These are phyloP conservation scores for Nicotiana rustica DNA, from an alignment of 305 asterid species.

Conservation along the genomic window DNA sequence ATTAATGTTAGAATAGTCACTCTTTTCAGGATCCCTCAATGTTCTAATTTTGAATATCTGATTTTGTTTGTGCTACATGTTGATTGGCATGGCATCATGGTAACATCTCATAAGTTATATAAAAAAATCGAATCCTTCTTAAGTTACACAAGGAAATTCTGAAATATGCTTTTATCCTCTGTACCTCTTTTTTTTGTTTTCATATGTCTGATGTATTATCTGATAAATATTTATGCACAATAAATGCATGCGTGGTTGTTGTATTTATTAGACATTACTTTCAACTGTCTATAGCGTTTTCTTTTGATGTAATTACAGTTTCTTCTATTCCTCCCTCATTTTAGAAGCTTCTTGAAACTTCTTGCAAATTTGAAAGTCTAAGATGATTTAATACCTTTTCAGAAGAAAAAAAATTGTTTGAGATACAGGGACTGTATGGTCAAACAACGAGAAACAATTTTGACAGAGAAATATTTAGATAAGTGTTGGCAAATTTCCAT, in stretches of 20 bases:
- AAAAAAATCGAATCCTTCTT: background rate
- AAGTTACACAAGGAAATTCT: background rate
- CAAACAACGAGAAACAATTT: background rate
- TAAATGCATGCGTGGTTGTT: background rate
- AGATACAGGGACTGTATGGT: background rate
- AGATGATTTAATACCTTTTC: background rate
- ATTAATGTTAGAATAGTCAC: background rate
- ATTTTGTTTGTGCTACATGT: background rate
- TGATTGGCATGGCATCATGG: background rate
- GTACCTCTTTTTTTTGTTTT: background rate
- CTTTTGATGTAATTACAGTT: background rate
- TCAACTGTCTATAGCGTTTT: background rate
- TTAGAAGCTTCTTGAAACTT: conserved; percentile 4
- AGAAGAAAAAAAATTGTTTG: background rate
- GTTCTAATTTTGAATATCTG: background rate
- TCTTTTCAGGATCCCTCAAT: background rate
- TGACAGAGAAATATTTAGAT: background rate
- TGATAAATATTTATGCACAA: background rate
- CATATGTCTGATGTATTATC: background rate
- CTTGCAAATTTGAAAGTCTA: background rate
- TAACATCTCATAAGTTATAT: background rate
- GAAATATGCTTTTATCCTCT: background rate
- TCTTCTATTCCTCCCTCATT: background rate
- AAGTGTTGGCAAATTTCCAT: conserved; percentile 10
- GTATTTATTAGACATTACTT: background rate